A percentile compares a stretch with the other conserved stretches of the same genome.
These are phyloP conservation scores for Spizellomyces punctatus DNA, from an alignment of 192 early-diverging fungal species.

Conservation along the genomic window DNA sequence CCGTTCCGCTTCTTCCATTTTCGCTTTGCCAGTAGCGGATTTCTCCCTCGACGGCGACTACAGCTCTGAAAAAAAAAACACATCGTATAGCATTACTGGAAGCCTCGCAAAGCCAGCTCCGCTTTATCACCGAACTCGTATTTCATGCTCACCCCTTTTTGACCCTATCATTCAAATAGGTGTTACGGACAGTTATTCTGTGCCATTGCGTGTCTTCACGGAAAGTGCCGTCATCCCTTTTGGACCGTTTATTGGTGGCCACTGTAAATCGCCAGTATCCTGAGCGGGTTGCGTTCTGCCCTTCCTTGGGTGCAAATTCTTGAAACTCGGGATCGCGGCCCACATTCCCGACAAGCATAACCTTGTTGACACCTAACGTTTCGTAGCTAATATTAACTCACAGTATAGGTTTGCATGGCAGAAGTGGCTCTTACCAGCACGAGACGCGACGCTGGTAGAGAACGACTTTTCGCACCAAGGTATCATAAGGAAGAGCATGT, in stretches of 20 bases:
- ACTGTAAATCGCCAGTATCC: not conserved
- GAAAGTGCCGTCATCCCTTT: not conserved
- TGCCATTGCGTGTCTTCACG: conserved; percentile 13
- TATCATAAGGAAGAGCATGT: no score
- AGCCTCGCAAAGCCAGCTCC: no score
- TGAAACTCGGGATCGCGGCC: conserved; percentile 3
- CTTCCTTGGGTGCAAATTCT: not conserved
- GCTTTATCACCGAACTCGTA: no score
- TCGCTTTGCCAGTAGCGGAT: conserved; percentile 2
- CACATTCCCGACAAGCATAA: conserved; percentile 8
- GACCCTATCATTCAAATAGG: not conserved
- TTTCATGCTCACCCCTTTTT: not conserved
- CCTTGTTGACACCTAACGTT: not conserved
- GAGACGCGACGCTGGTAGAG: no score
- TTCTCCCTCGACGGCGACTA: not conserved
- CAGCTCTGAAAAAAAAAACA: conserved; percentile 6
- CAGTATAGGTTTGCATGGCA: no score
- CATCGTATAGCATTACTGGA: not conserved
- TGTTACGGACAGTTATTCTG: not conserved
- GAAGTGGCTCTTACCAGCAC: no score
- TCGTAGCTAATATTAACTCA: not conserved
- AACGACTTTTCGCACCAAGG: no score
- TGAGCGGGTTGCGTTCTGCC: not conserved
- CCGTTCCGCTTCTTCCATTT: conserved; percentile 3
- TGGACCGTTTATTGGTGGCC: not conserved